Evolutionary conservation across 352 stramenopile species (phyloP), one percentile per base, ranked within the genome.

Genomic region (Phytophthora chlamydospora): DNA sequence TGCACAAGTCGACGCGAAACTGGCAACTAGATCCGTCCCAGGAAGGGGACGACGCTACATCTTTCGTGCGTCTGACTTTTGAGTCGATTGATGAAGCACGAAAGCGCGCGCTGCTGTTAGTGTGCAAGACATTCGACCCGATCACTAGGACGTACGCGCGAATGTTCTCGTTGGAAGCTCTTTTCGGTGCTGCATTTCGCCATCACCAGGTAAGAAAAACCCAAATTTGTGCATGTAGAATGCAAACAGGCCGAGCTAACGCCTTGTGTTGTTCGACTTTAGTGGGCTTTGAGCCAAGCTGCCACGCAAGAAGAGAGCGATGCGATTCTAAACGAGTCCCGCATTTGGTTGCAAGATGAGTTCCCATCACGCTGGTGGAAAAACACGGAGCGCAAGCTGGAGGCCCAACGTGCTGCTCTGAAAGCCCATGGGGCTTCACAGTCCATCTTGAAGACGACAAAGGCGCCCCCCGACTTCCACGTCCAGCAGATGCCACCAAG

Each of bases 91-190:
- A 87, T 7, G 83, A 95, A 45, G 86, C 86, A 0, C 68, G 83
- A 6, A 79, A 83, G 16, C 81, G 86, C 16, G 82, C 82, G 10
- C 48, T 93, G 17, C 49, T 93, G 53, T 62, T 95, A 17, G 41
- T 93, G 10, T 77, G 76, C 40, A 91, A 91, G 60, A 95, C 86
- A 4, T 95, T 89, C 55, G 80, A 95, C 16, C 81, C 81, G 2
- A 54, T 85, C 21, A 77, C 71, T 0, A 58, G 64, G 34, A 86
- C 66, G 29, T 91, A 82, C 54, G 86, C 79, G 10, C 71, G 73
- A 6, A 49, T 95, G 44, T 91, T 80, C 21, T 78, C 81, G 39
- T 44, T 90, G 14, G 83, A 92, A 38, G 68, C 68, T n/a, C 67
- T 92, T 3, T 67, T 80, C 10, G 75, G 72, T 0, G 64, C 76